Evolutionary conservation across 2,329 filamentous ascomycete species (phyloP).

Genomic region (Fusarium fracticaudum): DNA sequence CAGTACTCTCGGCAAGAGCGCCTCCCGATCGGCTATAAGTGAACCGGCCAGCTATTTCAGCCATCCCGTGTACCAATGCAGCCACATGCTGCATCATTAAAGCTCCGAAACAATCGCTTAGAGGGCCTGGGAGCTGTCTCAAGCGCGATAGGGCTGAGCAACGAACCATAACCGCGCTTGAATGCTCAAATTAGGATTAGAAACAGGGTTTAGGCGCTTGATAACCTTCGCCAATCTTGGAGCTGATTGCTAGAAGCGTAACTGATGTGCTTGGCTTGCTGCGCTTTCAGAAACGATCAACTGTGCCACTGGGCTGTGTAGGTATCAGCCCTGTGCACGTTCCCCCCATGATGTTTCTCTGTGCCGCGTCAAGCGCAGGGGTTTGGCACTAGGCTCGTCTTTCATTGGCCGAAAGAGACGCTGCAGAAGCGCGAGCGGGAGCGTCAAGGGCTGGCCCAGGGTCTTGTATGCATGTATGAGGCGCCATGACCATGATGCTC

Average conservation of each 20-base stretch:
- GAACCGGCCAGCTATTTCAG: slow-evolving; percentile 1
- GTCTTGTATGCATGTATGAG: slow-evolving; percentile 18
- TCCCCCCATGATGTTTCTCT: slow-evolving; percentile 6
- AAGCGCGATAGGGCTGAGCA: slow-evolving; percentile 8
- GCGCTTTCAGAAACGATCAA: slow-evolving; percentile 4
- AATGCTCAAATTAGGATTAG: slow-evolving; percentile 13
- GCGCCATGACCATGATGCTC: background rate
- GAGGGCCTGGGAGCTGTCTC: background rate
- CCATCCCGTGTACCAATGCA: slow-evolving; percentile 22
- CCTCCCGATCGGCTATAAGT: background rate
- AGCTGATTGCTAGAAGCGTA: background rate
- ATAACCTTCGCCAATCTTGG: background rate
- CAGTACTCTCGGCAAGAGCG: background rate
- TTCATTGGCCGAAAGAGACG: slow-evolving; percentile 35
- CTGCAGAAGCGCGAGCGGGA: slow-evolving; percentile 22
- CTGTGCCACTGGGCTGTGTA: slow-evolving; percentile 39
- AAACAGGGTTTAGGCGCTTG: background rate
- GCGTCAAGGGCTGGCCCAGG: background rate
- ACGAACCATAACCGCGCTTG: slow-evolving; percentile 2
- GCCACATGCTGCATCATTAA: background rate
- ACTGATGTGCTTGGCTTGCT: slow-evolving; percentile 8
- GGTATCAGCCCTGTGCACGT: slow-evolving; percentile 33
- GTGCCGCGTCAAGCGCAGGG: slow-evolving; percentile 1
- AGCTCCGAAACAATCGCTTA: slow-evolving; percentile 6
- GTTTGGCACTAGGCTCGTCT: background rate